Base-by-base conservation (phyloP, 805 yeast species). In the Candida manassasensis region DNA sequence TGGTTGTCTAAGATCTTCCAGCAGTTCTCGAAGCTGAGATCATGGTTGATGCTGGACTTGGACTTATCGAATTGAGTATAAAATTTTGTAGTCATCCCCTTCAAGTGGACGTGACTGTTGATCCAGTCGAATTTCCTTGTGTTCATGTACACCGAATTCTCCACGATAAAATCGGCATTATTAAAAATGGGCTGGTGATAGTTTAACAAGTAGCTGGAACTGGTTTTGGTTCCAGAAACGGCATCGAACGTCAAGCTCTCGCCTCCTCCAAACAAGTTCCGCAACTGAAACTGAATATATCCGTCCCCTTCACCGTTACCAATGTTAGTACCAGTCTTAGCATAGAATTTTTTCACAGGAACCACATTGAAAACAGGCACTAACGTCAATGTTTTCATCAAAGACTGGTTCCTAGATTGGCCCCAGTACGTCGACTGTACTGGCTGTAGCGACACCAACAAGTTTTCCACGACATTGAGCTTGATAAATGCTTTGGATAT, bases 261-360 rank as follows among this genome's bases (percentile, higher is more conserved):
- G 3, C 73, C 79, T 7, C 81, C 81, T 0, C 81, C 81, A 57
- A 75, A 72, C 13, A 75, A 50, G 47, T 76, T 76, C 35, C 66
- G 66, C 52, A 73, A 47, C 64, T 55, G 88, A 37, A 89, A 76
- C 21, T 85, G 81, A 31, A 87, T 70, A 52, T 89, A 88, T 1
- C 97, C 97, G 52, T 85, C 93, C 19, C 97, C 98, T 63, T 93
- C 97, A 21, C 95, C 95, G 53, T 93, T 90, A 2, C 97, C 97
- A 6, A 93, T 76, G 57, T 88, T 89, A 2, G 97, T 93, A 3
- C 99, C 99, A 1, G 97, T 85, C 48, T 84, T 84, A 35, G 95
- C 89, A 40, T 75, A 71, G 48, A 88, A 83, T 45, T 74, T 72
- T 47, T 86, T 86, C 3, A 73, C 73, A 0, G 90, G 89, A 4